phyloP scores from a whole-genome alignment of 306 rosid species.

The Glycyrrhiza uralensis region DNA sequence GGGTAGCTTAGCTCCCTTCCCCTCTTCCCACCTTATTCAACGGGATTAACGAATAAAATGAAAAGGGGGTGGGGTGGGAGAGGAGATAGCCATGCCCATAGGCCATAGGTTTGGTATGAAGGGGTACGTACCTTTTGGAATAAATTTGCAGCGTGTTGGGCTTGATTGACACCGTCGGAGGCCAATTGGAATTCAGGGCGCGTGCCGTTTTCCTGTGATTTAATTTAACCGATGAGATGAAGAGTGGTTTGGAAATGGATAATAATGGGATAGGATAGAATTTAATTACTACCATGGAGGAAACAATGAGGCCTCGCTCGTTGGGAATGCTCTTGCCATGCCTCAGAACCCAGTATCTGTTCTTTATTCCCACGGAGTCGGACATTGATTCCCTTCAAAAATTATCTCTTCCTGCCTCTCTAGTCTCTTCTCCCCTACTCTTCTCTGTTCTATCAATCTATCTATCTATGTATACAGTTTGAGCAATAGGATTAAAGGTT shows the following conservation, averaged over 20 bases:
- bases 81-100: no score
- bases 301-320: conserved; percentile 73
- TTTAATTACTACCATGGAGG: conserved; percentile 65
- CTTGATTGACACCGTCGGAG: conserved; percentile 66
- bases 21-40: no score
- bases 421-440: background rate
- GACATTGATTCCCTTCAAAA: conserved; percentile 6
- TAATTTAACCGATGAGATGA: no score
- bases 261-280: background rate
- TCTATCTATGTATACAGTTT: no score
- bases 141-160: conserved; percentile 54
- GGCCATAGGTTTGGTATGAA: no score
- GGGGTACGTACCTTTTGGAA: conserved; percentile 68
- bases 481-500: no score
- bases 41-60: no score
- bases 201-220: conserved; percentile 68
- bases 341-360: conserved; percentile 78
- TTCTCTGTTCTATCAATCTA: background rate
- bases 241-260: no score
- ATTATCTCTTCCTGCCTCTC: background rate
- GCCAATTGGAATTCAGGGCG: conserved; percentile 70
- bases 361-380: background rate
- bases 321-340: conserved; percentile 95
- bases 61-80: no score
- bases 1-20: no score